phyloP scores from a whole-genome alignment of 345 rosid genomes.

The Murraya koenigii region DNA sequence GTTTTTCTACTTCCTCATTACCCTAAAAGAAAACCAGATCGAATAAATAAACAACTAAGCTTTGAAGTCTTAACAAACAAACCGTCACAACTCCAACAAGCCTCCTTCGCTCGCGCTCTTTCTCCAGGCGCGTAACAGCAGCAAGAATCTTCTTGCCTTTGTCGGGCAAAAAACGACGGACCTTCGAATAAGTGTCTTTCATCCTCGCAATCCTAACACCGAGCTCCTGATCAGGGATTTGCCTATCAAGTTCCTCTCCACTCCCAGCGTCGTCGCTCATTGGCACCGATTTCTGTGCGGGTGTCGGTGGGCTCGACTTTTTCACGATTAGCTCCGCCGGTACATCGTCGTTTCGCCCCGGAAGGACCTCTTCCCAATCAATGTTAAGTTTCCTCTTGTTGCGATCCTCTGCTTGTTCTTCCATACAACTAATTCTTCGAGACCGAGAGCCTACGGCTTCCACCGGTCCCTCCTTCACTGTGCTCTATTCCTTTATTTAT shows the following conservation, averaged over 20 bases:
- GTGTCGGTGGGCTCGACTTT: conserved; percentile 5
- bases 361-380: conserved; percentile 38
- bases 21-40: not conserved
- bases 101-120: conserved; percentile 48
- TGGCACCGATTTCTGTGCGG: not conserved
- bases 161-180: conserved; percentile 32
- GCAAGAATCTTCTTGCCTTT: conserved; percentile 46
- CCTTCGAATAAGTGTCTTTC: not conserved
- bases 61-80: not conserved
- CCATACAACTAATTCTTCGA: conserved; percentile 5
- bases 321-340: conserved; percentile 34
- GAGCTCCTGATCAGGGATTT: conserved; percentile 35
- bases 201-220: conserved; percentile 32
- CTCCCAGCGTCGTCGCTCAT: conserved; percentile 21
- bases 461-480: not conserved
- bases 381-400: conserved; percentile 34
- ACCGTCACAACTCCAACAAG: conserved; percentile 32
- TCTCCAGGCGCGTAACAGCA: conserved; percentile 31
- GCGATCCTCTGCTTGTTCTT: conserved; percentile 17
- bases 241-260: conserved; percentile 2
- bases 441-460: not conserved
- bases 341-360: conserved; percentile 17
- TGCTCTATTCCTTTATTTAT: too few relatives aligned
- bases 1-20: not conserved
- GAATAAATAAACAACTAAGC: not conserved